These are phyloP conservation scores for Saussurea involucrata DNA, from an alignment of 129 eudicot genomes.

Conservation along the genomic window DNA sequence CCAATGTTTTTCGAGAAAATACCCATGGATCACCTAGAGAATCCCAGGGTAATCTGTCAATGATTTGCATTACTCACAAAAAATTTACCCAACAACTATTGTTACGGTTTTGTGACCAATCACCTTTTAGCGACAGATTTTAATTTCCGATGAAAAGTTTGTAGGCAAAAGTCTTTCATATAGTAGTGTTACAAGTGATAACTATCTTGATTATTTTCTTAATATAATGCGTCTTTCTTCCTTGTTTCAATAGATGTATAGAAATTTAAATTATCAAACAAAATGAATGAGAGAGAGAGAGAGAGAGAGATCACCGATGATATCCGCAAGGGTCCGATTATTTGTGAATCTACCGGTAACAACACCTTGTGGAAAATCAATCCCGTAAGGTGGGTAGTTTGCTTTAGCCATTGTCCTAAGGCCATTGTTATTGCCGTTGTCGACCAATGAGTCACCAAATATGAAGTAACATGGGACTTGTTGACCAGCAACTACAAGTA, in stretches of 20 bases:
- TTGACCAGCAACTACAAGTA: background rate
- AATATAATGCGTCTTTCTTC: background rate
- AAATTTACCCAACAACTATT: too few species aligned
- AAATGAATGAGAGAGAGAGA: background rate
- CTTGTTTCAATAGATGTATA: background rate
- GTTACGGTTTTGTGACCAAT: too few species aligned
- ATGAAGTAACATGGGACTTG: conserved; percentile 28
- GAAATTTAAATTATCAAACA: background rate
- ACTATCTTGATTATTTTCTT: background rate
- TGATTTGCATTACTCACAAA: too few species aligned
- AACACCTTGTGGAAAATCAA: conserved; percentile 47
- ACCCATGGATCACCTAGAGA: too few species aligned
- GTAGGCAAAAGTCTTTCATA: too few species aligned
- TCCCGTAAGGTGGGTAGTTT: conserved; percentile 55
- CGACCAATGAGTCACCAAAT: conserved; percentile 26
- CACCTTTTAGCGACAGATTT: too few species aligned
- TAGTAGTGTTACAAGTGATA: background rate
- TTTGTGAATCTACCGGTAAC: conserved; percentile 56
- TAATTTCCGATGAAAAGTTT: too few species aligned
- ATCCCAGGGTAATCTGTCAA: too few species aligned
- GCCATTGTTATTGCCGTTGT: conserved; percentile 19
- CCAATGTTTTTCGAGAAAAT: too few species aligned
- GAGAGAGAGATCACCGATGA: conserved; percentile 29
- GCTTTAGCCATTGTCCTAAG: conserved; percentile 41
- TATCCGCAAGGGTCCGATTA: conserved; percentile 33